Evolutionary conservation across 208 protist genomes (phyloP).

Genomic region (Perkinsela sp.): DNA sequence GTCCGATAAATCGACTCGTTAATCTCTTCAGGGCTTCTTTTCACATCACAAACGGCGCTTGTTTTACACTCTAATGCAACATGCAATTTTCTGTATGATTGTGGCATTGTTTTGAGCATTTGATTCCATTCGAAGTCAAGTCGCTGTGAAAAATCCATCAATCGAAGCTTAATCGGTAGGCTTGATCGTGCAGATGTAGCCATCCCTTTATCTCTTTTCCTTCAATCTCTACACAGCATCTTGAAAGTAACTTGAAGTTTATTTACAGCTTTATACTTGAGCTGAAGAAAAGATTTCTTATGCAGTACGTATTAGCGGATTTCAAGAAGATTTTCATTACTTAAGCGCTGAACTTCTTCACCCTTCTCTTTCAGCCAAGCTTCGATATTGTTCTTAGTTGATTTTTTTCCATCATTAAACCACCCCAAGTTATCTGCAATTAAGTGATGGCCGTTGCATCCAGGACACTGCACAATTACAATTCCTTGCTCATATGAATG

Average conservation of each 20-base stretch:
- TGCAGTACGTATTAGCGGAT: no score
- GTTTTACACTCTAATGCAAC: background rate
- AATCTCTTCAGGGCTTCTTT: background rate
- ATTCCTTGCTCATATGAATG: slow-evolving; percentile 65
- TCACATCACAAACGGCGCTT: background rate
- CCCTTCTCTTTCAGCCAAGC: background rate
- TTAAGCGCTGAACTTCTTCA: background rate
- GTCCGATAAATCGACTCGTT: background rate
- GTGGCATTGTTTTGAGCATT: background rate
- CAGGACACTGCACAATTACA: slow-evolving; percentile 59
- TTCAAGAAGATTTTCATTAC: background rate
- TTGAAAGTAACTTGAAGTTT: no score
- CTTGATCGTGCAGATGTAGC: no score
- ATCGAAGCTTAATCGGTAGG: background rate
- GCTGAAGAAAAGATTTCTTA: no score
- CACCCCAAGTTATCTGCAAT: slow-evolving; percentile 68
- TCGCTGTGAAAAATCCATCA: background rate
- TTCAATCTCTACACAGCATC: no score
- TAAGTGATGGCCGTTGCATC: slow-evolving; percentile 46
- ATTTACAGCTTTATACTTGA: no score
- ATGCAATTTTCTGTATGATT: background rate
- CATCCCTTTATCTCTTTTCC: no score
- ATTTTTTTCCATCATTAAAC: slow-evolving; percentile 30
- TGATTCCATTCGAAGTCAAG: background rate
- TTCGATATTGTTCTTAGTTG: slow-evolving; percentile 36